Evolutionary conservation across 2,329 filamentous ascomycete species (phyloP), one percentile per base, ranked within the genome.

Genomic region (Ophiostoma pallidulum): DNA sequence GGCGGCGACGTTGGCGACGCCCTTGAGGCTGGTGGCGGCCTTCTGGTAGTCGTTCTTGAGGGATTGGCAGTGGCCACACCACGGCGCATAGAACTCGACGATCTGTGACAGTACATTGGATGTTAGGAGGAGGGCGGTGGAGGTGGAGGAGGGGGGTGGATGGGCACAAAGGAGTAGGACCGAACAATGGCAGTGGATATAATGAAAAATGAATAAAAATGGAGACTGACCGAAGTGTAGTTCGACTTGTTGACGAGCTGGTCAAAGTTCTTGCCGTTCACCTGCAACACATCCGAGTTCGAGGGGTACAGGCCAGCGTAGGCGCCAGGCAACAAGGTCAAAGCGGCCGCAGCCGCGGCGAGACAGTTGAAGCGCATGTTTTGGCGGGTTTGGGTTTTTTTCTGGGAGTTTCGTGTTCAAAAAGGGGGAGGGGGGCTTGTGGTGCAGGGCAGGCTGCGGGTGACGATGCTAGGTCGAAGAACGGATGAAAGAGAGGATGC

Each of bases 61-160:
- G 68, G 85, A 96, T 68, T 95, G 78, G 71, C 92, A 98, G 69
- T 97, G 92, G 36, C 91, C 92, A 60, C 92, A 97, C 91, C 91
- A 97, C 20, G 91, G 91, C 8, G 91, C 91, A 61, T 95, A 97
- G 75, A 97, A 97, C 68, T 90, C 87, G 62, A 80, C 68, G 39
- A 80, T 75, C 75, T 81, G 55, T 7, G 36, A 18, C 3, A 44
- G 18, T 8, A 14, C 24, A 10, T 28, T n/a, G n/a, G n/a, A n/a
- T n/a, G n/a, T n/a, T n/a, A n/a, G n/a, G n/a, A n/a, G n/a, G n/a
- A n/a, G n/a, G n/a, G n/a, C n/a, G n/a, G 24, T 28, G 24, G 6
- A 28, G 6, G 24, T 6, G 24, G 24, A 28, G 24, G 24, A 28
- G 24, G 24, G 24, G 10, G 24, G 6, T 5, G 24, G 24, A 28